Evolutionary conservation across 2,329 filamentous ascomycete species (phyloP), one percentile per base, ranked within the genome.

Genomic region (Penicillium psychrosexuale): DNA sequence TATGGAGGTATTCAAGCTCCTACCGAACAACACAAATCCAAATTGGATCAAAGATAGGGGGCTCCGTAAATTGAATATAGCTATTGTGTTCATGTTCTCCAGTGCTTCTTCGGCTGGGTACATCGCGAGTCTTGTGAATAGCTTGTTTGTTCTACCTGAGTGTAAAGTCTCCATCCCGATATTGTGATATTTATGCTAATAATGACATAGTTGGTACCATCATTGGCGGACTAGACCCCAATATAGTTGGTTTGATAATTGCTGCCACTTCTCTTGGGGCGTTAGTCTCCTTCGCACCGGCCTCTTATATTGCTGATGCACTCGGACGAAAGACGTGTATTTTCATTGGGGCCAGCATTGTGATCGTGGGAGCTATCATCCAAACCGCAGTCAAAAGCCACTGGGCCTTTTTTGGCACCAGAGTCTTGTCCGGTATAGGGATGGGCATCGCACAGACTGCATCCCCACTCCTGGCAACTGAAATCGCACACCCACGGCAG

Each of bases 321-420:
- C 69, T 72, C 8, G 78, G 78, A 0, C 69, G 78, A 13, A 75
- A 71, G 4, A 69, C 69, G 52, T 72, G 75, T n/a, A 75, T 80
- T 19, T 75, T 73, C 51, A 66, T 78, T 33, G 78, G 72, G 7
- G 71, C 65, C 9, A 39, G 55, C 8, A 44, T 66, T 1, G 60
- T 63, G n/a, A 65, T 69, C 5, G 46, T 63, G 19, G 65, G 59
- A n/a, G 60, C 66, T 2, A 47, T 64, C 19, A 13, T 66, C 7
- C 60, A 65, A 31, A 47, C 59, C 3, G 17, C 55, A 8, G 53
- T 64, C 1, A 42, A 57, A 11, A 50, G 28, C 7, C 59, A 45
- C 47, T 67, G 42, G 58, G 56, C 43, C 38, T 68, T 69, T 40
- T 68, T 68, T 17, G 66, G 63, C 11, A 60, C 60, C 2, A 67